Percentiles rank a stretch among this genome's conserved stretches.
These are phyloP conservation scores for Pseudogymnoascus sp. DNA, from an alignment of 2,329 filamentous ascomycete species.

Conservation along the genomic window DNA sequence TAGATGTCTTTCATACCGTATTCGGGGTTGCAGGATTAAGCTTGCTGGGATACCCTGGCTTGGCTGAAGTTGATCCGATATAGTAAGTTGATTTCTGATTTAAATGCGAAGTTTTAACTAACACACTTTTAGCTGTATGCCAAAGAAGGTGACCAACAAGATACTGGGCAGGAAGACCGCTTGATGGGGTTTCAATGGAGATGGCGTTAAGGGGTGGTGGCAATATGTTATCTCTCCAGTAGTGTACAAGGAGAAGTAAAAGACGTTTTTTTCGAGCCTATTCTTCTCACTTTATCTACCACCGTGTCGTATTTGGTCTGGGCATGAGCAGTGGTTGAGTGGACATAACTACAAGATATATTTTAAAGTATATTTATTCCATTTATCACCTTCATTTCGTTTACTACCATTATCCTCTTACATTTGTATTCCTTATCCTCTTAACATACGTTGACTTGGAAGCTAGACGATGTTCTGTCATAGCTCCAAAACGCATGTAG, in stretches of 20 bases:
- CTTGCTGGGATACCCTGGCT: slow-evolving; percentile 65
- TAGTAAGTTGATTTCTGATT: slow-evolving; percentile 49
- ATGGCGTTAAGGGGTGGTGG: neutral
- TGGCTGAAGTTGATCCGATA: slow-evolving; percentile 75
- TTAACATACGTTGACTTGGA: neutral
- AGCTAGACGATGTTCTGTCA: neutral
- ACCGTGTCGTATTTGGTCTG: neutral
- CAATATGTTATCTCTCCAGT: neutral
- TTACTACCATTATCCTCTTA: neutral
- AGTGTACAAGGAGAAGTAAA: slow-evolving; percentile 6
- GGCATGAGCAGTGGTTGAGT: neutral
- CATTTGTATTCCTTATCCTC: neutral
- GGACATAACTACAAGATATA: too few relatives aligned
- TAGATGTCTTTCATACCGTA: slow-evolving; percentile 92
- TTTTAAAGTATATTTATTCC: neutral
- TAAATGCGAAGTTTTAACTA: slow-evolving; percentile 10
- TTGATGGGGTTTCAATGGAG: neutral
- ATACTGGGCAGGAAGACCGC: slow-evolving; percentile 37
- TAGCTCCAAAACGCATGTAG: neutral
- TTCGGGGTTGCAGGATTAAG: slow-evolving; percentile 87
- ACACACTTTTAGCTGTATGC: slow-evolving; percentile 51
- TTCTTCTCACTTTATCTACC: neutral
- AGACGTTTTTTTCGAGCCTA: neutral
- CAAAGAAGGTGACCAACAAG: slow-evolving; percentile 55
- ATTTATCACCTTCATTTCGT: neutral